Percentiles rank a stretch among this genome's conserved stretches.
Evolutionary conservation across 306 rosid species (phyloP).

Genomic region (Elaeagnus macrophylla): DNA sequence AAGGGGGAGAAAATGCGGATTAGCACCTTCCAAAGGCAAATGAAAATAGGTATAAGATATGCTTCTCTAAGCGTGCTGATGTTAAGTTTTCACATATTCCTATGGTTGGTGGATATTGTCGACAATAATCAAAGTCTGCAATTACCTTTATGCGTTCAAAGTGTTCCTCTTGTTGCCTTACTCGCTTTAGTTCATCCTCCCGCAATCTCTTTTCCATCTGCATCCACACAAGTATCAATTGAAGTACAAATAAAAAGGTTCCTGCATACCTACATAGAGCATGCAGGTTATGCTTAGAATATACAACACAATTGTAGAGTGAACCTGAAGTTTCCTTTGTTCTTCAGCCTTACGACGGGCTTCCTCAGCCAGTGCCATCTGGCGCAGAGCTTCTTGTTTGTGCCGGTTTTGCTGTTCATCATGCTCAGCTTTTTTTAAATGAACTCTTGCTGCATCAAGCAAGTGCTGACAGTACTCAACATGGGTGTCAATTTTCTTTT

Average conservation of each 20-base stretch:
- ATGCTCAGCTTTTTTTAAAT: conserved; percentile 82
- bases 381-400: conserved; percentile 94
- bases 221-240: conserved; percentile 19
- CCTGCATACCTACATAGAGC: background rate
- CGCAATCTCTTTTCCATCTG: conserved; percentile 95
- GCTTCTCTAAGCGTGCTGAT: too few relatives aligned
- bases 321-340: conserved; percentile 84
- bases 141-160: conserved; percentile 83
- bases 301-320: conserved; percentile 15
- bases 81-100: background rate
- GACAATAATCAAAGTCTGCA: background rate
- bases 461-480: conserved; percentile 91
- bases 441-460: conserved; percentile 79
- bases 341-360: conserved; percentile 98
- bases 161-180: conserved; percentile 93
- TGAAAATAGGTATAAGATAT: too few relatives aligned
- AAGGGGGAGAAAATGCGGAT: too few relatives aligned
- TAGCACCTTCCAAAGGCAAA: too few relatives aligned
- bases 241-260: background rate
- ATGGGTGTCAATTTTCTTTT: conserved; percentile 97
- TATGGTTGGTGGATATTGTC: background rate
- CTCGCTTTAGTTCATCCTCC: conserved; percentile 87
- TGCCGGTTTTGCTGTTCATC: conserved; percentile 89
- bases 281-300: conserved; percentile 11
- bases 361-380: conserved; percentile 86